phyloP scores from a whole-genome alignment of 1,284 basidiomycete genomes.

The Microbotryomycetes sp. region DNA sequence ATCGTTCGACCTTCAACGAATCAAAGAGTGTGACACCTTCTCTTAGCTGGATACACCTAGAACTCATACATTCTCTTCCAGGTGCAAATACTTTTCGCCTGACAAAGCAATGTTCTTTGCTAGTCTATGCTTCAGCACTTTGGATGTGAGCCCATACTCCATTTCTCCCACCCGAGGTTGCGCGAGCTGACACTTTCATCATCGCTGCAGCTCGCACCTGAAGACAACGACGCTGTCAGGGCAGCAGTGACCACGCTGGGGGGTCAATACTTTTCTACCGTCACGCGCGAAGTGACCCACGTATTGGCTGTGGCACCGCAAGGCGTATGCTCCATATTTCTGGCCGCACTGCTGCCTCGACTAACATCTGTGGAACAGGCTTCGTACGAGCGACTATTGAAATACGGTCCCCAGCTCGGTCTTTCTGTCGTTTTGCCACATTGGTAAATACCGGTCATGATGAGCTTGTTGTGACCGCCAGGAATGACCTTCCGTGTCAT shows the following conservation, averaged over 20 bases:
- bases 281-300: constrained; percentile 78
- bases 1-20: constrained; percentile 52
- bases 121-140: constrained; percentile 58
- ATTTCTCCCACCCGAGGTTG: too few relatives aligned
- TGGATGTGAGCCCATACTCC: constrained; percentile 49
- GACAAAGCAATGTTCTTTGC: constrained; percentile 73
- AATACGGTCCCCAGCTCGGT: constrained; percentile 27
- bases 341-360: constrained; percentile 20
- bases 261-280: constrained; percentile 65
- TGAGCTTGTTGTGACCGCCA: neutral
- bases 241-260: constrained; percentile 68
- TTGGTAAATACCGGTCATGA: constrained; percentile 20
- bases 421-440: constrained; percentile 35
- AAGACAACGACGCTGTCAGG: constrained; percentile 64
- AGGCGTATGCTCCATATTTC: constrained; percentile 28
- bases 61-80: constrained; percentile 30
- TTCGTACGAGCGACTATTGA: constrained; percentile 31
- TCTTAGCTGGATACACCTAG: neutral
- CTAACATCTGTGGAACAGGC: constrained; percentile 10
- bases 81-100: constrained; percentile 59
- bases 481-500: neutral
- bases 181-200: neutral
- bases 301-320: constrained; percentile 55
- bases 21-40: constrained; percentile 50
- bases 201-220: constrained; percentile 44